Conservation (phyloP, 441 rosid species). For the Erodium texanum region DNA sequence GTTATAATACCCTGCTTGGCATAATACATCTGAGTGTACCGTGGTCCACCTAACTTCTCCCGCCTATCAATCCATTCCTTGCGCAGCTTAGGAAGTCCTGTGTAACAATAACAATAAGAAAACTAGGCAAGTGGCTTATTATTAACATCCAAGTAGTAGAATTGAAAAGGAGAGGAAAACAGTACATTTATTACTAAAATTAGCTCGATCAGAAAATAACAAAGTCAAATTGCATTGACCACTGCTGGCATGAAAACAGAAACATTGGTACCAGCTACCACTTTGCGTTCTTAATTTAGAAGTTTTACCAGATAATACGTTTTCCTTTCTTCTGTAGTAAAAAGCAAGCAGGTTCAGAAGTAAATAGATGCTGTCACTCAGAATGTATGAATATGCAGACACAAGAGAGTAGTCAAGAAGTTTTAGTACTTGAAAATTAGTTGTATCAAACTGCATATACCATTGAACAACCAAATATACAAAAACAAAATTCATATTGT, state of each 20-base stretch:
- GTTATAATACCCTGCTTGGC: slow-evolving; percentile 92
- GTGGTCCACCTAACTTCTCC: slow-evolving; percentile 64
- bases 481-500: neutral
- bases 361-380: neutral
- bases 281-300: neutral
- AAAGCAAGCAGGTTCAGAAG: neutral
- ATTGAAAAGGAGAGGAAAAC: neutral
- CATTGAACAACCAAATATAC: neutral
- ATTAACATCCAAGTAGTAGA: too few species aligned
- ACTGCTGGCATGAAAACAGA: neutral
- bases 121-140: neutral
- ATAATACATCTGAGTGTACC: slow-evolving; percentile 95
- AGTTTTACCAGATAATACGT: neutral
- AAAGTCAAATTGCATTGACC: neutral
- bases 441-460: neutral
- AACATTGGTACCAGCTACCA: neutral
- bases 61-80: slow-evolving; percentile 78
- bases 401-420: neutral
- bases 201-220: neutral
- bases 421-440: neutral
- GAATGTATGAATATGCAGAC: neutral
- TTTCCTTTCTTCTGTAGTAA: neutral
- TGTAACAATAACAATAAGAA: slow-evolving; percentile 16
- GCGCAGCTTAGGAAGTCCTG: slow-evolving; percentile 86
- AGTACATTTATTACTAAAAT: neutral